These are phyloP conservation scores for Poa pratensis DNA, from an alignment of 176 grass and related monocot genomes.

Conservation along the genomic window DNA sequence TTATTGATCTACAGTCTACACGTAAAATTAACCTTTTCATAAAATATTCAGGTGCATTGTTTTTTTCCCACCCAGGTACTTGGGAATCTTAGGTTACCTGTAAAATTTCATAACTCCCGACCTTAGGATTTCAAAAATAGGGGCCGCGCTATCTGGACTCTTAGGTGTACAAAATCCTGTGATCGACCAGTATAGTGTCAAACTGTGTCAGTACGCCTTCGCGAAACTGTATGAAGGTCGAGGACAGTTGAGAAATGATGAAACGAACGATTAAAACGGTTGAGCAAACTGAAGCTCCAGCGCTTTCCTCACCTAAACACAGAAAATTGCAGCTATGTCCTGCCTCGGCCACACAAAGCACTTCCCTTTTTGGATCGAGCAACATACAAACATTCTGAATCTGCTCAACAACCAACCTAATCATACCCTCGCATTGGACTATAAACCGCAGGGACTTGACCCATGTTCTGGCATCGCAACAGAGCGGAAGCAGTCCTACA, in stretches of 20 bases:
- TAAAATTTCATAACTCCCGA: too few relatives aligned
- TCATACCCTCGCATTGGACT: background rate
- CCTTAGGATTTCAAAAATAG: too few relatives aligned
- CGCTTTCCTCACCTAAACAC: background rate
- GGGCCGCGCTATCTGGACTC: too few relatives aligned
- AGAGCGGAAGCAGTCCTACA: background rate
- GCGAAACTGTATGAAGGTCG: background rate
- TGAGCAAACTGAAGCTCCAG: slow-evolving; percentile 8
- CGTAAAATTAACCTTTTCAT: too few relatives aligned
- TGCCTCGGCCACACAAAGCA: background rate
- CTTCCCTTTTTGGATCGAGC: background rate
- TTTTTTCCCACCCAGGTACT: too few relatives aligned
- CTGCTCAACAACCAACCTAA: slow-evolving; percentile 21
- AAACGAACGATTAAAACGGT: background rate
- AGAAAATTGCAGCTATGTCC: background rate
- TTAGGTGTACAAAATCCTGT: too few relatives aligned
- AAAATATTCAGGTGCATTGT: too few relatives aligned
- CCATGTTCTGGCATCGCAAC: background rate
- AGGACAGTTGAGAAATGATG: background rate
- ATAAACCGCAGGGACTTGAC: slow-evolving; percentile 6
- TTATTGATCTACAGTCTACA: too few relatives aligned
- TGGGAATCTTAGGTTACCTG: too few relatives aligned
- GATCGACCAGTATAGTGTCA: too few relatives aligned
- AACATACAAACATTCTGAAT: background rate
- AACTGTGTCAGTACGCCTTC: background rate